phyloP scores from a whole-genome alignment of 257 asterid genomes.

The Solanum sparsipilum region DNA sequence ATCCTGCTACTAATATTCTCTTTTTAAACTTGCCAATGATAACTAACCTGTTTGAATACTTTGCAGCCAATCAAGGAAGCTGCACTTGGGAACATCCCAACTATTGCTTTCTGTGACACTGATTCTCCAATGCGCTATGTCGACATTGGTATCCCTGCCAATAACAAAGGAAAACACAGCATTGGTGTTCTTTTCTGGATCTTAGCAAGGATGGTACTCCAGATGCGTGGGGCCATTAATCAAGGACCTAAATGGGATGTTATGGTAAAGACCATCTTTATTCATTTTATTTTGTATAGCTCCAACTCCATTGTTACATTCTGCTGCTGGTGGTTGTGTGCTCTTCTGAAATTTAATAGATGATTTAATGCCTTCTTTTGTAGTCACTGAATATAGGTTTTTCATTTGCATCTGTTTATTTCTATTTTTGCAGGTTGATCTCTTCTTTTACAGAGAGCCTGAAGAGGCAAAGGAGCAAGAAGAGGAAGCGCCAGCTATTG shows the following conservation, averaged over 20 bases:
- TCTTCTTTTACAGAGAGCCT: slow-evolving; percentile 17
- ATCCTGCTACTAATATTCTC: not conserved
- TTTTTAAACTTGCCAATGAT: not conserved
- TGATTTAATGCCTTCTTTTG: not conserved
- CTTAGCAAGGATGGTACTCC: slow-evolving; percentile 15
- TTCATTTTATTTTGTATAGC: not conserved
- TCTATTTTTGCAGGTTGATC: slow-evolving; percentile 7
- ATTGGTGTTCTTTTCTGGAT: slow-evolving; percentile 17
- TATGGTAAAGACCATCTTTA: slow-evolving; percentile 2
- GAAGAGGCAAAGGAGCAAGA: slow-evolving; percentile 18
- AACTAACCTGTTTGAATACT: not conserved
- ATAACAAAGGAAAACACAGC: slow-evolving; percentile 15
- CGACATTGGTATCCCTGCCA: slow-evolving; percentile 17
- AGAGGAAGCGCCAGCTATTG: slow-evolving; percentile 1
- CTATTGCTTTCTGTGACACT: slow-evolving; percentile 14
- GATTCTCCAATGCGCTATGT: slow-evolving; percentile 13
- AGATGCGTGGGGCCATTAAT: slow-evolving; percentile 8
- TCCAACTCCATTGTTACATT: not conserved
- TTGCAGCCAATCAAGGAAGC: slow-evolving; percentile 18
- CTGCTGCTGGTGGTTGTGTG: not conserved
- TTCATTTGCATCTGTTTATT: not conserved
- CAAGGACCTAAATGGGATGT: slow-evolving; percentile 12
- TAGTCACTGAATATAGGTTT: not conserved
- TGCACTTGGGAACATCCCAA: slow-evolving; percentile 17
- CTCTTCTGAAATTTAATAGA: not conserved